Base-by-base conservation (phyloP, 1,284 basidiomycete species). In the Papiliotrema fonsecae region DNA sequence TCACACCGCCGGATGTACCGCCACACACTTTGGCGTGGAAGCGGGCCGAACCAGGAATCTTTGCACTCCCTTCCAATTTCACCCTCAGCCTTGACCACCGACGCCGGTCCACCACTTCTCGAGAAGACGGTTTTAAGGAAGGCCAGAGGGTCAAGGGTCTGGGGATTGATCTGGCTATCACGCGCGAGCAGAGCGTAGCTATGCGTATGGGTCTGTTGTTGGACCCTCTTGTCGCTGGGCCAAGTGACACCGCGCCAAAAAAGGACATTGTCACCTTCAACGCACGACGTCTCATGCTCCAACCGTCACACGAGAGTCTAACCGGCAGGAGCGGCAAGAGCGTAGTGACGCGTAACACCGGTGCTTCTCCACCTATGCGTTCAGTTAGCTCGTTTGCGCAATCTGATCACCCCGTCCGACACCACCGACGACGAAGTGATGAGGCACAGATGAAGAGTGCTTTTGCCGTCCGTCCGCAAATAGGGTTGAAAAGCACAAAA, bases 51-150 rank as follows among this genome's bases (percentile, higher is more conserved):
- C n/a, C 30, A 4, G 16, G 38, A 9, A 22, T 43, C 9, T 49
- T 25, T 21, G 14, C 47, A 14, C 19, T 49, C 18, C 47, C 47
- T 13, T 16, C 16, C 11, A 30, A 22, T 4, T 49, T 49, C 34
- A 49, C 26, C 22, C 41, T 49, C 16, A 18, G 16, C 14, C 41
- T 49, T 16, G 30, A 40, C 42, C n/a, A 25, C 42, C 32, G 18
- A 18, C 19, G 34, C 28, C 31, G 14, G 3, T 35, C 4, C 11
- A 25, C 21, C 6, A 5, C n/a, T 18, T 4, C 35, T 19, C 13
- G 27, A 25, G 10, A 36, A 21, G 24, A 39, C 19, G 7, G n/a
- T 13, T 13, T 14, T 21, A 21, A 22, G 18, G 30, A 35, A 32
- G 16, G 18, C 31, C 16, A 32, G 2, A 18, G 41, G 28, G 21